Evolutionary conservation across 331 rosid genomes (phyloP), one percentile per base, ranked within the genome.

Genomic region (Stylosanthes scabra): DNA sequence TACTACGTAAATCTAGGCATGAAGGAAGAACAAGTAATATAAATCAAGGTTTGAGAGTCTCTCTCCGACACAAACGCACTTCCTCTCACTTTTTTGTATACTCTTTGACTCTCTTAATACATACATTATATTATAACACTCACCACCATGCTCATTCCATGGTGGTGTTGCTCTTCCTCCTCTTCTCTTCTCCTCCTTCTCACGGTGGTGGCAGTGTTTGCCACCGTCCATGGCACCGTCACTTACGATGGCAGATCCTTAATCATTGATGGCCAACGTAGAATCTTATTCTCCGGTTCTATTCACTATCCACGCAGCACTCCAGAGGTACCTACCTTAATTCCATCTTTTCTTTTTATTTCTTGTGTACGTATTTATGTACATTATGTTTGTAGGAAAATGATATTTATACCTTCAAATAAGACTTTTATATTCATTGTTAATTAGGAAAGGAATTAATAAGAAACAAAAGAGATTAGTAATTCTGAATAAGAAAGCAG

Each of bases 291-390:
- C 92, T 91, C 97, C 2, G 98, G 94, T 66, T 89, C 94, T 37
- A 88, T 93, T 66, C 98, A 93, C 63, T 93, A 93, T 81, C 94
- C 94, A 56, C 89, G 97, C 59, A 91, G 96, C 82, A 88, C 97
- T 67, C 92, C 97, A 20, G 70, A 91, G 87, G 97, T 93, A 71
- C 31, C 49, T 40, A 6, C 25, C 0, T 9, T 41, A 20, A 20
- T 29, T 3, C 8, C 12, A 42, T 49, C 2, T 27, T 41, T 15
- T 68, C 8, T 7, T 25, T 4, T n/a, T n/a, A n/a, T n/a, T 45
- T 6, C 12, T 49, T 45, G 14, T 20, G 20, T 44, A 14, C 2
- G 28, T 31, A 31, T 5, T 3, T 31, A 31, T 31, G 3, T 31
- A 31, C 37, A 31, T 31, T 31, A 2, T 31, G 37, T 31, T 31